Evolutionary conservation across 345 rosid species (phyloP), one percentile per base, ranked within the genome.

Genomic region (Corymbia maculata): DNA sequence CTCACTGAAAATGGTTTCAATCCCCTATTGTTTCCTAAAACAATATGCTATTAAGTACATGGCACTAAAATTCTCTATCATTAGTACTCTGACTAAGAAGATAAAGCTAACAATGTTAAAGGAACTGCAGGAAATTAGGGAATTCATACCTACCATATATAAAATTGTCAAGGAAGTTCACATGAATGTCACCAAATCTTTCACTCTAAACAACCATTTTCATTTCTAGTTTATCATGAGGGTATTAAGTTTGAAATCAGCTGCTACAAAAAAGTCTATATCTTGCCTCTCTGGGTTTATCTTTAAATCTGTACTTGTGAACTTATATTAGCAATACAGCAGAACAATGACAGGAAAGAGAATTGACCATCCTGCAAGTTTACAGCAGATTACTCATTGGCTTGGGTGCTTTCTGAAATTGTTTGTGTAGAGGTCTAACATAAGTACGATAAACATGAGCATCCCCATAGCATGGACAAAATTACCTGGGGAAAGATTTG

Each of bases 181-280:
- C 49, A 14, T 4, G 50, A 68, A 47, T 55, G 61, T 9, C 61
- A 55, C 61, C 61, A 22, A 22, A 55, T 55, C 61, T 55, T 59
- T 26, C 64, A 89, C 90, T 86, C 91, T 92, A 91, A 28, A 92
- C 94, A 6, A 97, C 97, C 99, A 98, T 97, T 91, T 95, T 95
- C 99, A 98, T 95, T 90, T 95, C 98, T 87, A 96, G 94, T 90
- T 94, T 97, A 92, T 94, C 92, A 90, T 94, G 97, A 91, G 99
- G 98, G 92, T 96, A 24, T 92, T 89, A 88, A 97, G 97, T 88
- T 93, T 90, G 92, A 96, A 96, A 88, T 96, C 98, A 89, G 94
- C 89, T 26, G 96, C 94, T 45, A 92, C 93, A 89, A 97, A 96
- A 91, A 93, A 92, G 90, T 92, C 97, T 85, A 96, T 96, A 75